Evolutionary conservation across 495 filamentous ascomycete genomes (phyloP).

Genomic region (Jackrogersella minutella): DNA sequence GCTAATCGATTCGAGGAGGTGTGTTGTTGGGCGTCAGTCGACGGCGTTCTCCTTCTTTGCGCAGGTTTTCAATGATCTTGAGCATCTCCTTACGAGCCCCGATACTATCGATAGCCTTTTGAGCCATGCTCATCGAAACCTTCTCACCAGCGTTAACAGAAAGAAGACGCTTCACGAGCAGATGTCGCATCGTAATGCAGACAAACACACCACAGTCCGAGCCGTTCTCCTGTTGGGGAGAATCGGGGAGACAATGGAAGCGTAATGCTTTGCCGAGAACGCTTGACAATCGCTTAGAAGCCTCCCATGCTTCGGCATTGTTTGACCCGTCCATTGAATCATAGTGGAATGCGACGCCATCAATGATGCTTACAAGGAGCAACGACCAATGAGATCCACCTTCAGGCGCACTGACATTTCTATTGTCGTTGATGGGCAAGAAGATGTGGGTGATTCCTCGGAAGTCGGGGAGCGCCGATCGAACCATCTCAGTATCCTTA

Average conservation of each 20-base stretch:
- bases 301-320: conserved; percentile 71
- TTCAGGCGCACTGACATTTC: conserved; percentile 77
- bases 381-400: conserved; percentile 96
- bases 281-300: conserved; percentile 65
- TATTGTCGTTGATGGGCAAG: conserved; percentile 92
- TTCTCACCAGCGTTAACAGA: conserved; percentile 77
- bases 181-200: conserved; percentile 88
- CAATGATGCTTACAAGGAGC: conserved; percentile 85
- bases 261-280: conserved; percentile 71
- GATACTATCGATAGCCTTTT: conserved; percentile 77
- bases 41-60: conserved; percentile 82
- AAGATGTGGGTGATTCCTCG: conserved; percentile 89
- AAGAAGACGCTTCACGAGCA: conserved; percentile 84
- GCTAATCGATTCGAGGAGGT: conserved; percentile 44
- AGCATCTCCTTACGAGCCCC: conserved; percentile 87
- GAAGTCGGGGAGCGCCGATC: conserved; percentile 81
- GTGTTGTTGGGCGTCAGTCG: conserved; percentile 51
- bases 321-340: conserved; percentile 87
- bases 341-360: conserved; percentile 95
- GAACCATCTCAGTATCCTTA: conserved; percentile 75
- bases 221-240: conserved; percentile 89
- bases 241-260: conserved; percentile 81
- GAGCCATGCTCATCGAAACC: conserved; percentile 91
- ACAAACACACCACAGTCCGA: conserved; percentile 97
- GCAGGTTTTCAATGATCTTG: conserved; percentile 79